phyloP scores from a whole-genome alignment of 2,329 filamentous ascomycete species.

The Stenocarpella maydis region DNA sequence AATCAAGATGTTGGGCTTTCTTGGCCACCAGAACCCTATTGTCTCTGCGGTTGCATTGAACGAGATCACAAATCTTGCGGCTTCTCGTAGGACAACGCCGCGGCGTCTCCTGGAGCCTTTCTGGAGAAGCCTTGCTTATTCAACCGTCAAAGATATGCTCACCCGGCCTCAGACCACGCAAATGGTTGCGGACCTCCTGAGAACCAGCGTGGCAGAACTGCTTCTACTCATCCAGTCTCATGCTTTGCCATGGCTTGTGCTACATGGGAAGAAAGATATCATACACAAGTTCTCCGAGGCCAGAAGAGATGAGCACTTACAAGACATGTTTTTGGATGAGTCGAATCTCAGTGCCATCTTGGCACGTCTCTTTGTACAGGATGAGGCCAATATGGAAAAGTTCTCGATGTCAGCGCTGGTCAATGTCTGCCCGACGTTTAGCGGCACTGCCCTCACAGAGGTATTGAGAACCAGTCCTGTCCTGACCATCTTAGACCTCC shows the following conservation, averaged over 20 bases:
- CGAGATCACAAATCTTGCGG: slow-evolving; percentile 79
- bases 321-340: slow-evolving; percentile 61
- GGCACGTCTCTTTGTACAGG: slow-evolving; percentile 66
- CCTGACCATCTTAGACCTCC: slow-evolving; percentile 78
- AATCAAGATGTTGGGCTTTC: slow-evolving; percentile 82
- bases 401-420: slow-evolving; percentile 74
- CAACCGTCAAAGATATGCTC: slow-evolving; percentile 82
- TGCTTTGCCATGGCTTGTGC: slow-evolving; percentile 85
- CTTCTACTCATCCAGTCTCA: slow-evolving; percentile 79
- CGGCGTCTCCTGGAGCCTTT: slow-evolving; percentile 82
- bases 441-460: slow-evolving; percentile 69
- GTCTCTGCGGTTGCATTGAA: slow-evolving; percentile 84
- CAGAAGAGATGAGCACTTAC: slow-evolving; percentile 72
- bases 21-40: slow-evolving; percentile 83
- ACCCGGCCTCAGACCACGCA: slow-evolving; percentile 83
- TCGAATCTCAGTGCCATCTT: slow-evolving; percentile 66
- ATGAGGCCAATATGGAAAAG: slow-evolving; percentile 64
- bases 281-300: slow-evolving; percentile 84
- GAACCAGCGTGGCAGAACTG: slow-evolving; percentile 77
- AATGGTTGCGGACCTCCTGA: slow-evolving; percentile 81
- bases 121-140: slow-evolving; percentile 85
- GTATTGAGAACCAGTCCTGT: slow-evolving; percentile 80
- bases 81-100: slow-evolving; percentile 67
- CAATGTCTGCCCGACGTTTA: slow-evolving; percentile 75
- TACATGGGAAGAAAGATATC: slow-evolving; percentile 79